Evolutionary conservation across 345 rosid genomes (phyloP).

Genomic region (Lenwebbia sp.): DNA sequence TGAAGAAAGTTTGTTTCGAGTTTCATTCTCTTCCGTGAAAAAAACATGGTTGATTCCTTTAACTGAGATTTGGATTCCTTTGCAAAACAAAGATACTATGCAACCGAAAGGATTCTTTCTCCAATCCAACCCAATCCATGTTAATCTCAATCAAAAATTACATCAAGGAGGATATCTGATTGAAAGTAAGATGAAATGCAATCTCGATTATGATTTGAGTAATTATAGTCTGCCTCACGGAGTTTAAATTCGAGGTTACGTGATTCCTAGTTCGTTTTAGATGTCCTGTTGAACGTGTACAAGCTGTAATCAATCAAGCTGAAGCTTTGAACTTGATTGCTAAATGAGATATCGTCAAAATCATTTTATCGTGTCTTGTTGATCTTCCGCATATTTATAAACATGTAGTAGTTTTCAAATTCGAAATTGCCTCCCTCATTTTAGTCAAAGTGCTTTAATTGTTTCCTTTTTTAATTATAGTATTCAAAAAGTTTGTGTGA

Average conservation of each 20-base stretch:
- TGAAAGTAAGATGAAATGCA: too few relatives aligned
- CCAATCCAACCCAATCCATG: neutral
- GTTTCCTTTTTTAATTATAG: accelerated
- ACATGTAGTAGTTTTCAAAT: neutral
- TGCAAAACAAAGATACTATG: neutral
- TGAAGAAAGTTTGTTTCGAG: neutral
- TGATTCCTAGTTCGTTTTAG: neutral
- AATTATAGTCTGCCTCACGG: too few relatives aligned
- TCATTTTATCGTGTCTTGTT: accelerated
- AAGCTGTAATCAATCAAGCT: too few relatives aligned
- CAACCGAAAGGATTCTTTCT: neutral
- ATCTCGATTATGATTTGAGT: too few relatives aligned
- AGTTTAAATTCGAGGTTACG: neutral
- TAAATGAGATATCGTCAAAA: accelerated
- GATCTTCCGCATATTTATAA: accelerated
- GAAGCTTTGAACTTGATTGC: neutral
- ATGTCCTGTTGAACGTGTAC: accelerated
- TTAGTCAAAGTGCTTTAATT: neutral
- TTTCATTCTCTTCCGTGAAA: neutral
- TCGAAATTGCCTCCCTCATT: neutral
- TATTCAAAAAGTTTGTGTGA: accelerated
- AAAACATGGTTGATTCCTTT: neutral
- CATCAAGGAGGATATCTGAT: neutral
- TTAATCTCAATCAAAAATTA: neutral
- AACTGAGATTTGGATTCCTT: neutral